Percentiles rank a stretch among this genome's conserved stretches.
These are phyloP conservation scores for Isabelozyma pseudorhagii DNA, from an alignment of 805 yeast species.

Conservation along the genomic window DNA sequence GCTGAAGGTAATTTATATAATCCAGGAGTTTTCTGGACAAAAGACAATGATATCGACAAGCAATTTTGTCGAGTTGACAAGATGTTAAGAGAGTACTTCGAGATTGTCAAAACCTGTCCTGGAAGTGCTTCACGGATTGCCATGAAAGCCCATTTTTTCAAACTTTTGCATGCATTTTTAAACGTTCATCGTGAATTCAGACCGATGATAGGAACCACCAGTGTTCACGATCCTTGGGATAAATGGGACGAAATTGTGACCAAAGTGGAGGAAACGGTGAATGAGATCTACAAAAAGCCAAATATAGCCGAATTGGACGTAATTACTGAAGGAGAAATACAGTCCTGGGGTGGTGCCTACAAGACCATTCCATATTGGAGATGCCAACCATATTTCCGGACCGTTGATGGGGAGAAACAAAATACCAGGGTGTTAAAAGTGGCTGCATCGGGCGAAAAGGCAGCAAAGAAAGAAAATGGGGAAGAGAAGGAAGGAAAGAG, in stretches of 20 bases:
- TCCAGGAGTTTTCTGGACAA: constrained; percentile 82
- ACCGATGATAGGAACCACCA: constrained; percentile 58
- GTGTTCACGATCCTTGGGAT: constrained; percentile 34
- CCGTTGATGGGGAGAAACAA: constrained; percentile 70
- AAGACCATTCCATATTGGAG: constrained; percentile 90
- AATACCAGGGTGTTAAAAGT: constrained; percentile 34
- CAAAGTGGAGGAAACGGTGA: constrained; percentile 67
- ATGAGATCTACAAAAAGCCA: constrained; percentile 47
- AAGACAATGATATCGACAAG: constrained; percentile 49
- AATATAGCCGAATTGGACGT: constrained; percentile 56
- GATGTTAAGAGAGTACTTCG: constrained; percentile 82
- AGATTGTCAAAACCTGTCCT: constrained; percentile 60
- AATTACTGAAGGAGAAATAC: constrained; percentile 50
- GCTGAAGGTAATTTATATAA: constrained; percentile 95
- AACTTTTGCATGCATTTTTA: constrained; percentile 77
- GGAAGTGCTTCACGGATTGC: constrained; percentile 77
- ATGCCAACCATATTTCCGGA: constrained; percentile 91
- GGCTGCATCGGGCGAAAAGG: constrained; percentile 23
- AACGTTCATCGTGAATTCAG: constrained; percentile 76
- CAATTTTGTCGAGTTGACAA: constrained; percentile 85
- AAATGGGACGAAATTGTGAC: constrained; percentile 52
- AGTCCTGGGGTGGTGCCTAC: constrained; percentile 79
- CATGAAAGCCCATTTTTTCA: constrained; percentile 91
- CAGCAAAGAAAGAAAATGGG: neutral
- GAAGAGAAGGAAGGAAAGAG: neutral